Evolutionary conservation across 2,329 filamentous ascomycete genomes (phyloP).

Genomic region (Harringtonia aguacate): DNA sequence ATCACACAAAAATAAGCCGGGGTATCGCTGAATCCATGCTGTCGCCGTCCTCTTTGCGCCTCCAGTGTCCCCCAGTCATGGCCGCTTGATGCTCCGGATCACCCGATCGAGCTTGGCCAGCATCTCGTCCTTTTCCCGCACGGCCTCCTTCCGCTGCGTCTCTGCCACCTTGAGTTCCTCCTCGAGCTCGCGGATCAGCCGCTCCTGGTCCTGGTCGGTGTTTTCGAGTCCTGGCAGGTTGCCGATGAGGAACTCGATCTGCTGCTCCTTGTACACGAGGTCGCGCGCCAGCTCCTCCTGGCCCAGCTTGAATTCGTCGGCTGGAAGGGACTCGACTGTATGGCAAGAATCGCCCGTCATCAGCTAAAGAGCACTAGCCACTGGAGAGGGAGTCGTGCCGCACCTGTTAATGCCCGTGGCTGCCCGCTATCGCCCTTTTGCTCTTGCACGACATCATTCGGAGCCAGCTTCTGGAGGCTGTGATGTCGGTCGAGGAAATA

Average conservation of each 20-base stretch:
- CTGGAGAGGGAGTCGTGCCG: not conserved
- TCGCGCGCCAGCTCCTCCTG: constrained; percentile 66
- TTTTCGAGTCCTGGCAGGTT: constrained; percentile 67
- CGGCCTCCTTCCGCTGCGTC: constrained; percentile 48
- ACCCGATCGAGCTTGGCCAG: constrained; percentile 49
- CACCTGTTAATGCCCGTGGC: constrained; percentile 11
- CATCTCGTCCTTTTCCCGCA: constrained; percentile 53
- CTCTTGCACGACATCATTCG: constrained; percentile 48
- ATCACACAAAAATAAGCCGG: too few species aligned
- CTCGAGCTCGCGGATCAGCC: constrained; percentile 53
- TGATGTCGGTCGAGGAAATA: constrained; percentile 60
- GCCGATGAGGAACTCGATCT: constrained; percentile 69
- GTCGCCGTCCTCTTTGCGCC: not conserved
- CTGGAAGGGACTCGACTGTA: constrained; percentile 48
- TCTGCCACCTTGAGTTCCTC: constrained; percentile 55
- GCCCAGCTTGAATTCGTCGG: constrained; percentile 54
- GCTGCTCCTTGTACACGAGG: constrained; percentile 69
- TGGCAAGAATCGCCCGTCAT: constrained; percentile 8
- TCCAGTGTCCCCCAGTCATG: constrained; percentile 24
- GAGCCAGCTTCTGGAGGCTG: constrained; percentile 48
- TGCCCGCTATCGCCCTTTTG: constrained; percentile 27
- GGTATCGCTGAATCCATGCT: constrained; percentile 4
- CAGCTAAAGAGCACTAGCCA: not conserved
- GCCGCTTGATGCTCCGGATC: constrained; percentile 48
- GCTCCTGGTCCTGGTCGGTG: constrained; percentile 66